Base-by-base conservation (phyloP, 2,329 filamentous ascomycete species). In the Orbilia oligospora region DNA sequence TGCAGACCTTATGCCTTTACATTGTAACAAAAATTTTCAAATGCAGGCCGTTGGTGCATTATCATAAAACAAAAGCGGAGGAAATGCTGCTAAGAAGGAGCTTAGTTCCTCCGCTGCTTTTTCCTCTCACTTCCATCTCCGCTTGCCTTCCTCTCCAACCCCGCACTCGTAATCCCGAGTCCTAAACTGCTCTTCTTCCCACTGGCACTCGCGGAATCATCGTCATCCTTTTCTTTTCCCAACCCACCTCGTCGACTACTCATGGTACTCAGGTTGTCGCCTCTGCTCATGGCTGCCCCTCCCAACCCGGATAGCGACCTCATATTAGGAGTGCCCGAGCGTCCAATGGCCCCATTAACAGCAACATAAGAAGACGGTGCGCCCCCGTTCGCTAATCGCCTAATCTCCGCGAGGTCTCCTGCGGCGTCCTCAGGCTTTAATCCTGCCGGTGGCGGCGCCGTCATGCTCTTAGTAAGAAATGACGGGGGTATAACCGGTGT, bases 101-200 rank as follows among this genome's bases (percentile, higher is more conserved):
- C 1, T 48, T 67, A 76, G 36, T 66, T 71, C 41, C 73, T 71
- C 30, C 73, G 41, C 44, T 77, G 73, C 36, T 77, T 77, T 56
- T 77, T 77, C 53, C 73, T 71, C 48, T 77, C 73, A 44, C 73
- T 68, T n/a, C 73, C 67, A 56, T 77, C 73, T 5, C 73, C 73
- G 33, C 67, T 77, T 44, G 58, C 61, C 30, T 77, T 77, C 38
- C 73, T 56, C 51, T 77, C 73, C 38, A 77, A 55, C 10, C 73
- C 73, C 8, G 73, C 61, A 38, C 73, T 77, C 6, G 73, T 77
- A n/a, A 77, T 77, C n/a, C 73, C 73, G 20, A 77, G 68, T 38
- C 73, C 73, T 5, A 77, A 44, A 9, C n/a, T 71, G 20, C 63
- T 53, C 46, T 77, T 77, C 61, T 77, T 77, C 10, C 73, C 73